Conservation (phyloP, 805 yeast species). For the Ogataea neopini region DNA sequence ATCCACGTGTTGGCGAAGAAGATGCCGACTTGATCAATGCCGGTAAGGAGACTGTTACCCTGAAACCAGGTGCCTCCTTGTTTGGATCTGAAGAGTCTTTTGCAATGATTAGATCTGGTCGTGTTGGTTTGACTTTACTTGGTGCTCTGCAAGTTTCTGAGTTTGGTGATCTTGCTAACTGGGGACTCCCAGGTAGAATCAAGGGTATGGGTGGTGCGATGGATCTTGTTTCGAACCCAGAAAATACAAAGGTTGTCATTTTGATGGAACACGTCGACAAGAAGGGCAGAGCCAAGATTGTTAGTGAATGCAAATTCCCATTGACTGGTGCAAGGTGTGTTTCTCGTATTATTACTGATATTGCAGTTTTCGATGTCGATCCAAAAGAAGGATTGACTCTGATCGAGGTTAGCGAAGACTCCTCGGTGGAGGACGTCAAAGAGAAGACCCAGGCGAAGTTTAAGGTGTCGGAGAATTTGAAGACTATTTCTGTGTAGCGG, state of each 20-base stretch:
- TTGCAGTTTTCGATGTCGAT: constrained; percentile 50
- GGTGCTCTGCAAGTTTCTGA: constrained; percentile 53
- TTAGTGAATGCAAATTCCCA: constrained; percentile 45
- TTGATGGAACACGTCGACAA: constrained; percentile 50
- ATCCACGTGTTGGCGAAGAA: constrained; percentile 42
- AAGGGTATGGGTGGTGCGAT: constrained; percentile 59
- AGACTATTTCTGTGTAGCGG: not conserved
- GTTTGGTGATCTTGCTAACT: constrained; percentile 51
- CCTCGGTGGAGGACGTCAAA: constrained; percentile 22
- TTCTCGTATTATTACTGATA: constrained; percentile 45
- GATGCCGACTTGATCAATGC: constrained; percentile 52
- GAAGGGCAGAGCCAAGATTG: constrained; percentile 48
- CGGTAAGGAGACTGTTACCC: constrained; percentile 52
- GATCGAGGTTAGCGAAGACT: constrained; percentile 43
- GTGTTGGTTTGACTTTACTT: constrained; percentile 43
- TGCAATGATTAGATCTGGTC: constrained; percentile 50
- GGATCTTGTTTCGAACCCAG: constrained; percentile 51
- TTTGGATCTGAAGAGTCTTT: constrained; percentile 54
- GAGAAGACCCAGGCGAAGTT: constrained; percentile 44
- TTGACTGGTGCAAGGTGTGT: constrained; percentile 49
- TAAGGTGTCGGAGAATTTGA: constrained; percentile 7
- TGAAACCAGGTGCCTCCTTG: constrained; percentile 46
- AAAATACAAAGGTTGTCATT: constrained; percentile 45
- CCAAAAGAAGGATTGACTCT: constrained; percentile 39
- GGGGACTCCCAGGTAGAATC: constrained; percentile 53